These are phyloP conservation scores for Paralagenidium karlingii DNA, from an alignment of 352 stramenopile genomes.

Conservation along the genomic window DNA sequence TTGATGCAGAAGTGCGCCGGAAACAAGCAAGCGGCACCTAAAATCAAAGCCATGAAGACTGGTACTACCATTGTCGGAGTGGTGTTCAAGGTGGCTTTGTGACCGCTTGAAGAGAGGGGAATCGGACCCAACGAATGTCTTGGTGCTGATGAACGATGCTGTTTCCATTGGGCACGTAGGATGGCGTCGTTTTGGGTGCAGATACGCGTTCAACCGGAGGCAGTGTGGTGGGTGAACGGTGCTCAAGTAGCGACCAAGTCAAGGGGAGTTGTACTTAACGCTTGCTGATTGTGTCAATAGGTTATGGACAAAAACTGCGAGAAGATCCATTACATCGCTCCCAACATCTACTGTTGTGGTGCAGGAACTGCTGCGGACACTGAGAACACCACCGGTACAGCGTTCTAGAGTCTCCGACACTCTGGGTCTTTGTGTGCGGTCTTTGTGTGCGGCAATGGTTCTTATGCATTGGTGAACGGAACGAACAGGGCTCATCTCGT, in stretches of 20 bases:
- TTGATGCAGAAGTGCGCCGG: slow-evolving; percentile 35
- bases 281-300: slow-evolving; percentile 5
- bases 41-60: slow-evolving; percentile 86
- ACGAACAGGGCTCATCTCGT: slow-evolving; percentile 43
- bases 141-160: neutral
- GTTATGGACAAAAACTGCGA: slow-evolving; percentile 99
- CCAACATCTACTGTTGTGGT: slow-evolving; percentile 99
- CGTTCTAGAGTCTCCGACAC: neutral
- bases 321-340: slow-evolving; percentile 99
- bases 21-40: slow-evolving; percentile 35
- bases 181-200: slow-evolving; percentile 93
- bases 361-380: slow-evolving; percentile 96
- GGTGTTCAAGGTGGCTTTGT: slow-evolving; percentile 78
- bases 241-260: neutral
- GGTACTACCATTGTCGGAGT: slow-evolving; percentile 95
- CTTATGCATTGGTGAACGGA: neutral
- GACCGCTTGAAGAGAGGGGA: no score
- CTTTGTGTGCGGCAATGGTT: neutral
- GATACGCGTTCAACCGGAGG: slow-evolving; percentile 96
- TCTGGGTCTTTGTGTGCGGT: neutral
- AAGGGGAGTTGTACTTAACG: neutral
- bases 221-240: slow-evolving; percentile 36
- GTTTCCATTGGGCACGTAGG: slow-evolving; percentile 13
- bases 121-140: no score
- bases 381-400: slow-evolving; percentile 79